Evolutionary conservation across 306 rosid species (phyloP).

Genomic region (Dicorynia guianensis): DNA sequence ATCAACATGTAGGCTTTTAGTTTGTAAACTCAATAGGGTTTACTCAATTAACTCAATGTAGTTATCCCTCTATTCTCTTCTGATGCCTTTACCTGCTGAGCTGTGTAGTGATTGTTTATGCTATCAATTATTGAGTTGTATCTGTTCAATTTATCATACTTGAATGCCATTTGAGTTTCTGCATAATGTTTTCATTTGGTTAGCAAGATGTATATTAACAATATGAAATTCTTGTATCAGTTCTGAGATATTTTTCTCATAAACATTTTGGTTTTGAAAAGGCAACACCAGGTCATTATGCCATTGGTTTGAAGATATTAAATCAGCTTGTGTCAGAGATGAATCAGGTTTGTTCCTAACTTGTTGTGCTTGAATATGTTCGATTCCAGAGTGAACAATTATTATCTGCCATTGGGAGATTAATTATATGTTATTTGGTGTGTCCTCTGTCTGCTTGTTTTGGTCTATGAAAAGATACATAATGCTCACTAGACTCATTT

Average conservation of each 20-base stretch:
- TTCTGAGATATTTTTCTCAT: conserved; percentile 29
- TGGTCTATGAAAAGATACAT: not conserved
- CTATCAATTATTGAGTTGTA: too few relatives aligned
- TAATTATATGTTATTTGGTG: conserved; percentile 21
- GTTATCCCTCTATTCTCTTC: too few relatives aligned
- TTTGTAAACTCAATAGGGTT: too few relatives aligned
- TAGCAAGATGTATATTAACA: not conserved
- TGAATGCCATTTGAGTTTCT: not conserved
- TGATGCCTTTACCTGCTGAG: too few relatives aligned
- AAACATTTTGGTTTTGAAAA: conserved; percentile 45
- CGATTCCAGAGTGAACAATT: conserved; percentile 29
- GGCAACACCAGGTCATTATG: conserved; percentile 94
- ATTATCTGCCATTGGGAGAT: conserved; percentile 11
- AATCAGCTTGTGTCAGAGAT: conserved; percentile 97
- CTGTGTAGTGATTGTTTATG: too few relatives aligned
- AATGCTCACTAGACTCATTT: not conserved
- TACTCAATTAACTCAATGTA: too few relatives aligned
- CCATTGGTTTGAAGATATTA: conserved; percentile 93
- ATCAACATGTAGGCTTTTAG: too few relatives aligned
- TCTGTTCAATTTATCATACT: too few relatives aligned
- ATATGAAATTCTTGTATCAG: not conserved
- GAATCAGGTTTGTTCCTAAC: conserved; percentile 82
- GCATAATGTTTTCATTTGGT: not conserved
- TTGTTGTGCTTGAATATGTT: conserved; percentile 27
- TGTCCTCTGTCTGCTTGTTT: not conserved